Evolutionary conservation across 192 early-diverging fungal genomes (phyloP), one percentile per base, ranked within the genome.

Genomic region (Spinellus fusiger): DNA sequence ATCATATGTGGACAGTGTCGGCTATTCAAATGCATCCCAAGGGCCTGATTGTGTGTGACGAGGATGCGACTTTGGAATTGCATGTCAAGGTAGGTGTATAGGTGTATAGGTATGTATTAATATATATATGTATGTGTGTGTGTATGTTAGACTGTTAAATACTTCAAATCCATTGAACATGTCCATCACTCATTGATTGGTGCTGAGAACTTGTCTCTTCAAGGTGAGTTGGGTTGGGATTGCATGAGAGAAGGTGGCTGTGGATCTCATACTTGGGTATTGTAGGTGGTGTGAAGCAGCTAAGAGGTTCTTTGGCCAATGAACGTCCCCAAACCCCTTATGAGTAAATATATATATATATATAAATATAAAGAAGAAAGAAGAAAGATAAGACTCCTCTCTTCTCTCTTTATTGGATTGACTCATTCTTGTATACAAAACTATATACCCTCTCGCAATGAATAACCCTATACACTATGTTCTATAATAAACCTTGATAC

Each of bases 1-100:
- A 92, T 74, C 88, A 89, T 73, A 88, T 91, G 87, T 91, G 86
- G 86, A 91, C 88, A n/a, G 88, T 92, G 26, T 89, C 86, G 28
- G 90, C 90, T 44, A 87, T 92, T 65, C 90, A 92, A 73, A 70
- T 86, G 26, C 90, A 92, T 58, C 84, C 88, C 33, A 83, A 85
- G 60, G 84, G 85, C 16, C 78, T 92, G 64, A 85, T 92, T 69
- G 88, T 89, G 18, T 92, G 90, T 67, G 90, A 92, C 59, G 90
- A 92, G 64, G 90, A 92, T 60, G 87, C 90, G 38, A 90, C 88
- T 1, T 70, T 92, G 32, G 90, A 92, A 73, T 76, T 92, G 61
- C 88, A 90, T 18, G 90, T 92, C 68, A 92, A 92, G 78, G 64
- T 59, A 16, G 49, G 49, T 13, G 22, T n/a, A 32, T 22, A 32